Base-by-base conservation (phyloP, 495 filamentous ascomycete species). In the Penicillium cataractarum region DNA sequence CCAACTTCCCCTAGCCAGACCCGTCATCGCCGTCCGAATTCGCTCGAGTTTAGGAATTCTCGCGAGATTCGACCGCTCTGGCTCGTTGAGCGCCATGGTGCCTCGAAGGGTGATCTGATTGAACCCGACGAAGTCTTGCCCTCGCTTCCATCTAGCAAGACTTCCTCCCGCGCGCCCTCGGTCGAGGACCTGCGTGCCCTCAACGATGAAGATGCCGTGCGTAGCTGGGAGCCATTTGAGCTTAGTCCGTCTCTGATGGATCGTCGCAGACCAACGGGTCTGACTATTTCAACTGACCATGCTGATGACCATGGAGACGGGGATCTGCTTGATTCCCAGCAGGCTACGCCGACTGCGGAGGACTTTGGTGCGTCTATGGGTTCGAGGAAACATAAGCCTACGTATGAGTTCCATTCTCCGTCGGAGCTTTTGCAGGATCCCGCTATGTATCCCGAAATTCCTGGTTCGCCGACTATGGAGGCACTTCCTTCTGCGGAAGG, bases 81-180 rank as follows among this genome's bases (percentile, higher is more conserved):
- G 75, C 76, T 81, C 7, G 82, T 84, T 6, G 80, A 83, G 57
- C 76, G 75, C 22, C 75, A 83, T 65, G 72, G 77, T 22, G 58
- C 76, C 17, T 68, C 60, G 21, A 81, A 83, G 68, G 52, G 61
- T n/a, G 78, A 83, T 15, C 50, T 67, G 6, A 67, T 65, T 8
- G 69, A 74, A 40, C 33, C 57, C 6, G 76, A 76, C 19, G 81
- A 82, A 46, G 63, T 66, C 2, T 68, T 82, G 21, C 82, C 81
- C 51, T 82, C 82, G 3, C 71, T 84, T 15, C 82, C 82, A 52
- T 82, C 81, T 10, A 84, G 81, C 69, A 79, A 78, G 56, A 75
- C 71, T 7, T 79, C 80, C 0, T 84, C 81, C 6, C 68, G 75
- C 21, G 74, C 69, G 29, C 74, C 76, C 0, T 84, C 81, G 4